Base-by-base conservation (phyloP, 306 rosid genomes). In the Sphenostylis stenocarpa region DNA sequence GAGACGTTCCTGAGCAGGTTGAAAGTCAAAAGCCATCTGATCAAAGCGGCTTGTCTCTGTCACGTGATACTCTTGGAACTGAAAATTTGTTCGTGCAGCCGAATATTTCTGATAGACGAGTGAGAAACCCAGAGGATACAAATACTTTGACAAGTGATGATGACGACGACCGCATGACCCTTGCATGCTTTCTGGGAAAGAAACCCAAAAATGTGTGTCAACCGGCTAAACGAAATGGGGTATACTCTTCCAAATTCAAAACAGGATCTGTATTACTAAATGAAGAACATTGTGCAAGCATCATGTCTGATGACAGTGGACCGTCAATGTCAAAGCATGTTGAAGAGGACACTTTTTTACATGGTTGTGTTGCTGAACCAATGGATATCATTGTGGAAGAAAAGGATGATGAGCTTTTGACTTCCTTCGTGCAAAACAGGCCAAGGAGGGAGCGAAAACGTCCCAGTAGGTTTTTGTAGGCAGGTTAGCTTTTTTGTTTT, bases 131-230 rank as follows among this genome's bases (percentile, higher is more conserved):
- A 55, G 64, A 73, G 44, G 63, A 56, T 70, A 56, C 49, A 45
- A 64, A 43, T 26, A 55, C 9, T 20, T 51, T 55, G 55, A 41
- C 49, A 14, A 67, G 23, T 58, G 75, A 33, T 64, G 34, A 12
- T 31, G 72, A 77, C 28, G 79, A 77, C 17, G 47, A 41, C 5
- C 43, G 9, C 34, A 39, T 61, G 21, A 57, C 88, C 24, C 84
- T 88, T 62, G 77, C 82, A 21, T 33, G 58, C 78, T 53, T 51
- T 71, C 13, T 55, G 23, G 70, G 31, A 33, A 83, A 51, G 56
- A 85, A 79, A 83, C 31, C 72, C 6, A 87, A 80, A 82, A 81
- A 84, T 77, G 70, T 20, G 61, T 52, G 66, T 72, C 51, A 7
- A 67, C 80, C 57, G 71, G 36, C 75, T 23, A 47, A 63, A 77